Conservation (phyloP, 1,284 basidiomycete genomes). For the Gymnopus androsaceus region DNA sequence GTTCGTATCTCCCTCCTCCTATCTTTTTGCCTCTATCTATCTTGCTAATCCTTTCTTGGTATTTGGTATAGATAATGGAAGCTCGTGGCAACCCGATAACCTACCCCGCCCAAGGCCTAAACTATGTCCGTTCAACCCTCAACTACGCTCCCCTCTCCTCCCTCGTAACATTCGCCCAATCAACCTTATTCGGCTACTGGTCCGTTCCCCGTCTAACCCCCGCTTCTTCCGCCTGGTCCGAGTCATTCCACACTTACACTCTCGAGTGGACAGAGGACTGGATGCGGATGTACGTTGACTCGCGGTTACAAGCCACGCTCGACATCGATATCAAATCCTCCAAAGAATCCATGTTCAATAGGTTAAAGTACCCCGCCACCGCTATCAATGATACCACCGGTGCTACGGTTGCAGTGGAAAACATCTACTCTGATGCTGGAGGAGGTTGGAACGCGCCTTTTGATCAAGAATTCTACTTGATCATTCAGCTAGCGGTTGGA, state of each 20-base stretch:
- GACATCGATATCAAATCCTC: conserved; percentile 50
- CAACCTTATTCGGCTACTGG: conserved; percentile 78
- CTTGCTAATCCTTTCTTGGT: neutral
- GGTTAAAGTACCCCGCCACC: conserved; percentile 60
- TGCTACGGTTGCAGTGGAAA: conserved; percentile 6
- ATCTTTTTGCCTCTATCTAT: neutral
- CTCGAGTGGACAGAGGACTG: conserved; percentile 58
- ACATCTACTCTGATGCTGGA: conserved; percentile 38
- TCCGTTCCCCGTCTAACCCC: conserved; percentile 64
- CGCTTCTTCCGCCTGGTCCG: conserved; percentile 51
- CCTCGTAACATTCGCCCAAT: conserved; percentile 75
- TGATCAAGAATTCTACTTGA: conserved; percentile 73
- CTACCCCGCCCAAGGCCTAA: conserved; percentile 70
- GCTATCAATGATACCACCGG: conserved; percentile 33
- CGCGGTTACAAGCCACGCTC: conserved; percentile 41
- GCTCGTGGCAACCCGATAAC: conserved; percentile 65
- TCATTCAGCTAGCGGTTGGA: conserved; percentile 80
- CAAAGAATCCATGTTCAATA: conserved; percentile 47
- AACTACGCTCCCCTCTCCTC: conserved; percentile 79
- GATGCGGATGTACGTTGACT: conserved; percentile 61
- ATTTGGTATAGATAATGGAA: conserved; percentile 12
- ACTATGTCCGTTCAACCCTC: conserved; percentile 77
- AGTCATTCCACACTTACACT: conserved; percentile 72
- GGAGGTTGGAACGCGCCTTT: conserved; percentile 11
- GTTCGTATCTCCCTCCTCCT: conserved; percentile 52